These are phyloP conservation scores for Chaetomiaceae sp. DNA, from an alignment of 2,329 filamentous ascomycete genomes.

Conservation along the genomic window DNA sequence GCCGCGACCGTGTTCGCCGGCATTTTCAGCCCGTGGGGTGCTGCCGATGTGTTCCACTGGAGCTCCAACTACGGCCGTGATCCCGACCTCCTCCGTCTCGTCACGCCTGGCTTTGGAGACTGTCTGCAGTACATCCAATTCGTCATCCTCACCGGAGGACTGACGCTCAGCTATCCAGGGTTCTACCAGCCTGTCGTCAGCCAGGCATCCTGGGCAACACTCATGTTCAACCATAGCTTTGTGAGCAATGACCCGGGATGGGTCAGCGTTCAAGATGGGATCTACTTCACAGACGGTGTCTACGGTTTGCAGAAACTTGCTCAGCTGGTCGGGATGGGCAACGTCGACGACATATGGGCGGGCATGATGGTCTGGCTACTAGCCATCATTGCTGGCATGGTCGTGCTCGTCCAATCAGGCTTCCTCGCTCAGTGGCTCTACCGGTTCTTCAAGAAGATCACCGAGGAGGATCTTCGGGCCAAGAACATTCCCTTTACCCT, in stretches of 20 bases:
- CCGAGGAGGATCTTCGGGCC: conserved; percentile 80
- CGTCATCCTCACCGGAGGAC: conserved; percentile 75
- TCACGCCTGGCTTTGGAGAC: conserved; percentile 94
- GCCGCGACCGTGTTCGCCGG: conserved; percentile 78
- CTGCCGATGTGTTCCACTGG: conserved; percentile 86
- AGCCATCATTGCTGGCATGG: conserved; percentile 63
- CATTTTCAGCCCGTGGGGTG: conserved; percentile 91
- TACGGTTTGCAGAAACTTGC: conserved; percentile 77
- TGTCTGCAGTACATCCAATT: conserved; percentile 98
- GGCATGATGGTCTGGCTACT: conserved; percentile 90
- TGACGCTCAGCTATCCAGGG: conserved; percentile 85
- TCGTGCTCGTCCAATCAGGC: conserved; percentile 67
- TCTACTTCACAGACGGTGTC: conserved; percentile 74
- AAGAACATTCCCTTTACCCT: conserved; percentile 88
- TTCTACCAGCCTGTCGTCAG: conserved; percentile 91
- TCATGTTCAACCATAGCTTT: conserved; percentile 92
- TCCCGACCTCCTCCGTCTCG: conserved; percentile 80
- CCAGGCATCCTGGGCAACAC: conserved; percentile 78
- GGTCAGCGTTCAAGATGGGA: conserved; percentile 69
- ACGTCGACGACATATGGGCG: conserved; percentile 79
- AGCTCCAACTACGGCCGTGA: conserved; percentile 97
- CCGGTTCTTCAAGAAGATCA: conserved; percentile 63
- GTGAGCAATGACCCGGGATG: conserved; percentile 63
- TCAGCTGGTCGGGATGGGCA: conserved; percentile 75
- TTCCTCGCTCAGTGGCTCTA: conserved; percentile 75